A percentile compares a stretch with the other conserved stretches of the same genome.
Evolutionary conservation across 2,329 filamentous ascomycete species (phyloP).

Genomic region (Sporothrix dimorphospora): DNA sequence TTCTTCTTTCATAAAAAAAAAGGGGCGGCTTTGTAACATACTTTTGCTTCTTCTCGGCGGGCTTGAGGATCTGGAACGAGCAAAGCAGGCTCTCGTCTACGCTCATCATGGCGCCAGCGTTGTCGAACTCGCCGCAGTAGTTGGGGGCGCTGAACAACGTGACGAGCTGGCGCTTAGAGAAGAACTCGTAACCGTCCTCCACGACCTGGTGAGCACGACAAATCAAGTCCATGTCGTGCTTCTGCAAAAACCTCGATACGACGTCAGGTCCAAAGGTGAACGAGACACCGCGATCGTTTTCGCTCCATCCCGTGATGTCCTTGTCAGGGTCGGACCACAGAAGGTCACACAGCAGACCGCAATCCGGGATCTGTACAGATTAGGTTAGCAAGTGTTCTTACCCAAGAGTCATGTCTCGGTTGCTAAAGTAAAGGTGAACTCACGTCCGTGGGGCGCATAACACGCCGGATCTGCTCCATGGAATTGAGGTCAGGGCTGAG

Average conservation of each 20-base stretch:
- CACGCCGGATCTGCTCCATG: slow-evolving; percentile 99
- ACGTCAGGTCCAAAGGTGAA: slow-evolving; percentile 99
- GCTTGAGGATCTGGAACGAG: slow-evolving; percentile 99
- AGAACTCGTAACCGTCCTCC: slow-evolving; percentile 99
- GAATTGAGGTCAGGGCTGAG: slow-evolving; percentile 96
- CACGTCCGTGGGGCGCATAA: slow-evolving; percentile 99
- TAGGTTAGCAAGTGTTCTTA: slow-evolving; percentile 32
- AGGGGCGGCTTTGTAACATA: slow-evolving; percentile 72
- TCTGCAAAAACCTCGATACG: slow-evolving; percentile 94
- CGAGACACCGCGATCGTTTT: slow-evolving; percentile 97
- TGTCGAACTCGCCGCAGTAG: slow-evolving; percentile 99
- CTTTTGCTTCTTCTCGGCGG: slow-evolving; percentile 99
- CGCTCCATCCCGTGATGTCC: slow-evolving; percentile 98
- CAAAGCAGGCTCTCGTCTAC: slow-evolving; percentile 97
- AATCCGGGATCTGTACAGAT: slow-evolving; percentile 81
- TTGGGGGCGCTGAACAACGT: slow-evolving; percentile 98
- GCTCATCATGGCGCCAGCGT: slow-evolving; percentile 99
- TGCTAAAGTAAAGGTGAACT: slow-evolving; percentile 46
- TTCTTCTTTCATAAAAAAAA: slow-evolving; percentile 72
- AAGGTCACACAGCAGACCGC: slow-evolving; percentile 94
- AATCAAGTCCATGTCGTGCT: slow-evolving; percentile 99
- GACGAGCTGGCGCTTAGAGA: slow-evolving; percentile 96
- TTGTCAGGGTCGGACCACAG: slow-evolving; percentile 99
- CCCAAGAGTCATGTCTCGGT: neutral
- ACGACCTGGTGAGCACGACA: slow-evolving; percentile 98